Base-by-base conservation (phyloP, 1,284 basidiomycete genomes). In the Puccinia novopanici region DNA sequence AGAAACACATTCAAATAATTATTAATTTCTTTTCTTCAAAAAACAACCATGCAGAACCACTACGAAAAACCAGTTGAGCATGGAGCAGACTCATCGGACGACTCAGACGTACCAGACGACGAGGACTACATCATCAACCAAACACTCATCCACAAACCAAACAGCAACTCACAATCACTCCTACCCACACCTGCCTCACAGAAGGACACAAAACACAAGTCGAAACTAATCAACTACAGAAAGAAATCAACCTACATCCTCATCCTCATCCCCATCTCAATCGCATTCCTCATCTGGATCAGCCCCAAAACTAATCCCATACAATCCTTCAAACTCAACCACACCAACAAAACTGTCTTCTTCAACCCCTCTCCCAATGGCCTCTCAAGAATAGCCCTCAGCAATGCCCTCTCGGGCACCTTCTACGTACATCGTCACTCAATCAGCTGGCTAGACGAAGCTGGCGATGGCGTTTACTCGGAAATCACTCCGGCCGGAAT, bases 381-480 rank as follows among this genome's bases (percentile, higher is more conserved):
- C 57, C 50, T 63, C 71, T 45, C 15, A 12, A 34, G n/a, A 30
- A 65, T 65, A 24, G 61, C 17, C 27, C 12, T 27, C 45, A 50
- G 19, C 24, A 45, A 55, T 13, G 10, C n/a, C 48, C 61, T 76
- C 75, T 75, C 75, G 70, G 57, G 17, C 61, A 76, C 61, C 24
- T 19, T 70, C 52, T 67, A 50, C 22, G 5, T 22, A 70, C 74
- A 9, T 15, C 45, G n/a, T 30, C 27, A 82, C 84, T 27, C 67
- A 19, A 50, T 68, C 48, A 45, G 67, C 48, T 68, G 67, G 67
- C 19, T 68, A 30, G 67, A 50, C 13, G 67, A 68, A 92, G 93
- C 93, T 82, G 93, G 92, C 2, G 95, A 98, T 85, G 95, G 95
- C 0, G 92, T 95, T 0, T 96, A 91, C 86, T 93, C 92, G 0